Evolutionary conservation across 2,329 filamentous ascomycete species (phyloP), one percentile per base, ranked within the genome.

Genomic region (Ascochyta lentis): DNA sequence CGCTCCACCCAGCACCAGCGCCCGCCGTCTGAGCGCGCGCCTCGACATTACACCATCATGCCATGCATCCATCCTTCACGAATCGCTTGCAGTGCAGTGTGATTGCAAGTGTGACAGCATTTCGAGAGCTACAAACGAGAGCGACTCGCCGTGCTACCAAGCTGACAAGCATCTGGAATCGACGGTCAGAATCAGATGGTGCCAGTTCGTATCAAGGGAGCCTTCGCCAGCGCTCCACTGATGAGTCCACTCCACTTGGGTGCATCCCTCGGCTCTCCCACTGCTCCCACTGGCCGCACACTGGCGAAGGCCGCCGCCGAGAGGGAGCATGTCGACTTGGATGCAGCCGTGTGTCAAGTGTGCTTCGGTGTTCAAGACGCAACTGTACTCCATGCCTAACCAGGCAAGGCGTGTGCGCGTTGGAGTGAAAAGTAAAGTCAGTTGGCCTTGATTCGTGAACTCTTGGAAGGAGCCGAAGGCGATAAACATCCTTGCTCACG

Each of bases 371-470:
- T 46, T 19, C 51, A 42, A 40, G 42, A 54, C 48, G 54, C 51
- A 53, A 56, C 56, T 61, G 39, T 55, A 48, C 39, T 50, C 53
- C 45, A 58, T 58, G 33, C 58, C 59, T 27, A 40, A 50, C 26
- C 13, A 13, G 48, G 54, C 41, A 58, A 59, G 48, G 54, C 45
- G 47, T 34, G 38, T 37, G 54, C 44, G 49, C 46, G 58, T 31
- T 37, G 58, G 50, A 41, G 48, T 46, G 50, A 39, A 56, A 50
- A 40, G 54, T 63, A 47, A 44, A 46, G 53, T 12, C 57, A 61
- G 59, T 43, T 58, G 54, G 55, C 43, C 51, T 51, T 65, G 65
- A 68, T 69, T 67, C 61, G 65, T 63, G 54, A 65, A 38, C 46
- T 35, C 50, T 46, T 48, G 39, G 56, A 52, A 59, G 58, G 54